phyloP scores from a whole-genome alignment of 768 basidiomycete species.

The Bullera alba region DNA sequence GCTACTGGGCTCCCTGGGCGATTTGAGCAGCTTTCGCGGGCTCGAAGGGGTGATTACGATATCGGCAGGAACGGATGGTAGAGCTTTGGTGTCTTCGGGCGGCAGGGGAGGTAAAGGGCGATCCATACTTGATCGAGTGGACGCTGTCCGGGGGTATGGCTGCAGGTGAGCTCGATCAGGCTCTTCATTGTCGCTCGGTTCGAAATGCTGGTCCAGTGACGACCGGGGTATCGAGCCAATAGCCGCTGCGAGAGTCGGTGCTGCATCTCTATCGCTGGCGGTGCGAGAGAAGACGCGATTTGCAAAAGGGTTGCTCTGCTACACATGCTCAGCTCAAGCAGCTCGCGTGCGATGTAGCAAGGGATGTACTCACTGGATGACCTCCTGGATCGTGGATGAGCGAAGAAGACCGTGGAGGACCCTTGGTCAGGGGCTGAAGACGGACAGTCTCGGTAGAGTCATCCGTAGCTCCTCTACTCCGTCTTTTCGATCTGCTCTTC shows the following conservation, averaged over 20 bases:
- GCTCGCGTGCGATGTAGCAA: no score
- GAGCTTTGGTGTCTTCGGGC: neutral
- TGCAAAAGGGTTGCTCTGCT: no score
- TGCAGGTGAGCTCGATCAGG: no score
- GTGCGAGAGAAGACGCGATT: slow-evolving; percentile 20
- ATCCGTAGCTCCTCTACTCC: neutral
- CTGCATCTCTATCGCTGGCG: slow-evolving; percentile 22
- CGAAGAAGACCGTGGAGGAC: no score
- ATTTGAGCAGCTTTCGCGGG: slow-evolving; percentile 16
- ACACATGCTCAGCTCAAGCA: no score
- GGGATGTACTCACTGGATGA: slow-evolving; percentile 3
- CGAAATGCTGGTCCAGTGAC: neutral
- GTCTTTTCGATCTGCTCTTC: slow-evolving; percentile 23
- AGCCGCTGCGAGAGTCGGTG: slow-evolving; percentile 3
- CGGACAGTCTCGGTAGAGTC: no score
- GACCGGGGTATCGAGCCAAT: neutral
- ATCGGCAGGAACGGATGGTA: slow-evolving; percentile 9
- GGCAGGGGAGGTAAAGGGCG: slow-evolving; percentile 6
- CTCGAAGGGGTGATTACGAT: slow-evolving; percentile 41
- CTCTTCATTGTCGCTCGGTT: neutral
- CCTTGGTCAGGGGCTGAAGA: no score
- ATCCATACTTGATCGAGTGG: neutral
- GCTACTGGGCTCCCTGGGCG: neutral
- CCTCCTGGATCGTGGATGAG: slow-evolving; percentile 1
- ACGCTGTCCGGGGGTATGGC: neutral